A percentile compares a stretch with the other conserved stretches of the same genome.
Conservation (phyloP, 2,329 filamentous ascomycete species). For the Phyllosticta capitalensis region DNA sequence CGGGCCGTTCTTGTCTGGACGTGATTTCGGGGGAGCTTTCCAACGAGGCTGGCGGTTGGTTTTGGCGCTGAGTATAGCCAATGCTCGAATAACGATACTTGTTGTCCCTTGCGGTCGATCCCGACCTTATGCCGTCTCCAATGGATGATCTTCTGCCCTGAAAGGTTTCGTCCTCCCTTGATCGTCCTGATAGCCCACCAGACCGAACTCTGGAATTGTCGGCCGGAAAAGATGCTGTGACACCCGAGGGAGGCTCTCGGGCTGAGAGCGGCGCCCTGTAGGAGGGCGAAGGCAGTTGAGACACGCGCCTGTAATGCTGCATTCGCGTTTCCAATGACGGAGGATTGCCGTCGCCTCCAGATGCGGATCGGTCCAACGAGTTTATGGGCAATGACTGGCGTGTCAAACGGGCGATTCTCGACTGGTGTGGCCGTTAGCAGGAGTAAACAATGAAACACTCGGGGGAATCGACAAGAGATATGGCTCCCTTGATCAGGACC, state of each 20-base stretch:
- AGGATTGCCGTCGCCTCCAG: constrained; percentile 22
- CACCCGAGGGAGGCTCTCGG: not conserved
- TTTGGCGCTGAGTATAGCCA: constrained; percentile 3
- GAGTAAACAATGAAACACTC: not conserved
- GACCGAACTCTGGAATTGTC: constrained; percentile 5
- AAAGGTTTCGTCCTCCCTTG: constrained; percentile 5
- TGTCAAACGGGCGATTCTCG: constrained; percentile 28
- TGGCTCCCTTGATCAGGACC: not conserved
- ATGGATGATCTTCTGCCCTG: constrained; percentile 7
- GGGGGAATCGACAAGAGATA: not conserved
- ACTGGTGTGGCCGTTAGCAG: constrained; percentile 15
- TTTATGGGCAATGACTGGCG: constrained; percentile 26
- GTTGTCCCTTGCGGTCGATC: not conserved
- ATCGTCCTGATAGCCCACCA: constrained; percentile 2
- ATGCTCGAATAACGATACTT: constrained; percentile 6
- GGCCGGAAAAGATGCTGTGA: constrained; percentile 2
- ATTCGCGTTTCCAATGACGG: constrained; percentile 22
- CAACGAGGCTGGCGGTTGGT: constrained; percentile 16
- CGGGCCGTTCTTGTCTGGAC: not conserved
- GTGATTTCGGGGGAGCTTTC: constrained; percentile 8
- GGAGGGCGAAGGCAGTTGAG: constrained; percentile 22
- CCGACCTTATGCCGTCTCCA: not conserved
- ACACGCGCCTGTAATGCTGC: constrained; percentile 21
- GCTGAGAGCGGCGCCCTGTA: constrained; percentile 9
- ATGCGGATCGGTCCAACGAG: constrained; percentile 18